Base-by-base conservation (phyloP, 192 early-diverging fungal species). In the Entomortierella chlamydospora region DNA sequence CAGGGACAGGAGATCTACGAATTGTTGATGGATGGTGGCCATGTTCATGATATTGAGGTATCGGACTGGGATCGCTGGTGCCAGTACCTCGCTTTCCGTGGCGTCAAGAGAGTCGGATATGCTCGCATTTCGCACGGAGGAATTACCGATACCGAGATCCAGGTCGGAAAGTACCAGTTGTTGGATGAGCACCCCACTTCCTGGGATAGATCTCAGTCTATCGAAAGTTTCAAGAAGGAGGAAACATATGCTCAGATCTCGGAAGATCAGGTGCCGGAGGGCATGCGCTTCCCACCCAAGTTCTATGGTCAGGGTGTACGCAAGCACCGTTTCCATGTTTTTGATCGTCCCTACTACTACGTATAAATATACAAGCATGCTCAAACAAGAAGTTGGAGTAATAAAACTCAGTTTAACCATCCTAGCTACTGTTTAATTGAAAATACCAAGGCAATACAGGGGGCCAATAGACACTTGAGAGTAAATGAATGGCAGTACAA, bases 131-230 rank as follows among this genome's bases (percentile, higher is more conserved):
- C 90, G 29, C 93, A 92, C 57, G 93, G 93, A 42, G 88, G 87
- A 18, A 93, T 95, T 68, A 93, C 93, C 4, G 93, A 95, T 61
- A 95, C 93, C 10, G 93, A 95, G 87, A 93, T 95, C 58, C 93
- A 95, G 72, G 84, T 85, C 25, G 93, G 89, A 57, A 93, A 93
- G 78, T 95, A 92, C 82, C 82, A 84, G 55, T 64, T 91, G 9
- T 82, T 93, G 7, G 86, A 87, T 58, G 59, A 79, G 3, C 68
- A 79, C 33, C 68, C 68, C 10, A 79, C 76, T 0, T 54, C 55
- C 10, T 79, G 76, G 76, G 68, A 70, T 29, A 37, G 50, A 18
- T 39, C 68, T 4, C 76, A 65, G 51, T 66, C 76, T 17, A 52
- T 79, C 18, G 68, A 79, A 52, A 68, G 63, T 31, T 79, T 79